phyloP scores from a whole-genome alignment of 169 alveolate species.

The Prorocentrum cordatum region DNA sequence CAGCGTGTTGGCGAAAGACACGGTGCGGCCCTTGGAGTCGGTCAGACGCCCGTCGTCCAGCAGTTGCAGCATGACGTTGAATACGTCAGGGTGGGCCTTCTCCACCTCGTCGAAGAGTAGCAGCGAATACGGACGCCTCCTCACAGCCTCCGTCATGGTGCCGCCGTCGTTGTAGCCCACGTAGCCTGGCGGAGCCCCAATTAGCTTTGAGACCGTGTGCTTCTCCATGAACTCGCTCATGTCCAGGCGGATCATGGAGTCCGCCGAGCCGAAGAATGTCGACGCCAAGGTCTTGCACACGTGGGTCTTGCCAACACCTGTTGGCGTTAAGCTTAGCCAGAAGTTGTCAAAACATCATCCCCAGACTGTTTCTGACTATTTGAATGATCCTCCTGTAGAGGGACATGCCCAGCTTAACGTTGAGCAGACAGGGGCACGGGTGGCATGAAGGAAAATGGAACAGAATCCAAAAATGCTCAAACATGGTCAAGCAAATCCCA shows the following conservation, averaged over 20 bases:
- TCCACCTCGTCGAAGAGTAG: constrained; percentile 82
- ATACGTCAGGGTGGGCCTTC: constrained; percentile 88
- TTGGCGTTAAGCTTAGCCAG: too few species aligned
- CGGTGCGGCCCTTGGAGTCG: constrained; percentile 84
- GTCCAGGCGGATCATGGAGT: constrained; percentile 79
- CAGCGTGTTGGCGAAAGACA: constrained; percentile 82
- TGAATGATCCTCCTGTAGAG: too few species aligned
- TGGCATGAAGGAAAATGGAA: too few species aligned
- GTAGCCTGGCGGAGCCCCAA: constrained; percentile 87
- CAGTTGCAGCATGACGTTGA: constrained; percentile 71
- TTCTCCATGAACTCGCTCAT: constrained; percentile 86
- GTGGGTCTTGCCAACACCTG: constrained; percentile 83
- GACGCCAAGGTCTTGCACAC: constrained; percentile 83
- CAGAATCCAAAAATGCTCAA: too few species aligned
- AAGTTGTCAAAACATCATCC: too few species aligned
- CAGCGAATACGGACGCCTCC: constrained; percentile 82
- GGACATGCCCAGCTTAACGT: too few species aligned
- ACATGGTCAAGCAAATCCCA: too few species aligned
- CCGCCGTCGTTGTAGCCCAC: constrained; percentile 87
- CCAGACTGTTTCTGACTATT: too few species aligned
- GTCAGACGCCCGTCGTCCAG: constrained; percentile 85
- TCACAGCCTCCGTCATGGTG: constrained; percentile 83
- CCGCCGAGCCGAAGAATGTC: constrained; percentile 78
- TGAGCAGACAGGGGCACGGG: too few species aligned
- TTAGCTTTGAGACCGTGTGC: constrained; percentile 79